Evolutionary conservation across 768 basidiomycete genomes (phyloP).

Genomic region (Lentinula detonsa): DNA sequence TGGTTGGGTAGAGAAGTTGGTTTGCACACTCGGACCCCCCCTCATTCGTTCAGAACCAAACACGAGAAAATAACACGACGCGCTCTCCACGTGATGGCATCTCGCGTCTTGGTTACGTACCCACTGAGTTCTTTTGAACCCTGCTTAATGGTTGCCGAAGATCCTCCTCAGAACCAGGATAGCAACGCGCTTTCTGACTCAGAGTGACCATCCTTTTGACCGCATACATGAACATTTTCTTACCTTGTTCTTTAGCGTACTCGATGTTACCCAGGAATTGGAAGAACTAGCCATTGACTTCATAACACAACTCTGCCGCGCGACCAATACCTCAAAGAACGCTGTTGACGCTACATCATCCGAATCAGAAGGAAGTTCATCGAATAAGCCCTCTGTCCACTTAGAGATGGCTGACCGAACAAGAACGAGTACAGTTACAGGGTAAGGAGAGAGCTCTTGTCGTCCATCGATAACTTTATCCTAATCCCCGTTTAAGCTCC

Average conservation of each 20-base stretch:
- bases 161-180: neutral
- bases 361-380: neutral
- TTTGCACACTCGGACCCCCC: constrained; percentile 5
- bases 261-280: neutral
- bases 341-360: neutral
- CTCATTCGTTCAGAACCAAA: constrained; percentile 13
- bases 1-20: constrained; percentile 10
- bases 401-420: constrained; percentile 4
- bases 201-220: neutral
- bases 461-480: neutral
- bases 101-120: constrained; percentile 12
- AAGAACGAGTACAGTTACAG: neutral
- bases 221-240: neutral
- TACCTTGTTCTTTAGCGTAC: neutral
- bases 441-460: neutral
- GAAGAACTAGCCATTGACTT: constrained; percentile 6
- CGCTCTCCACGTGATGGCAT: constrained; percentile 34
- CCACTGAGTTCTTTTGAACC: neutral
- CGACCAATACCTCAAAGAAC: neutral
- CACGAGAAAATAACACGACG: constrained; percentile 30
- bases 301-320: neutral
- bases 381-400: neutral
- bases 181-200: neutral
- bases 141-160: neutral
- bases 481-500: constrained; percentile 8